Evolutionary conservation across 2,329 filamentous ascomycete species (phyloP).

Genomic region (Apiospora rasikravindrae): DNA sequence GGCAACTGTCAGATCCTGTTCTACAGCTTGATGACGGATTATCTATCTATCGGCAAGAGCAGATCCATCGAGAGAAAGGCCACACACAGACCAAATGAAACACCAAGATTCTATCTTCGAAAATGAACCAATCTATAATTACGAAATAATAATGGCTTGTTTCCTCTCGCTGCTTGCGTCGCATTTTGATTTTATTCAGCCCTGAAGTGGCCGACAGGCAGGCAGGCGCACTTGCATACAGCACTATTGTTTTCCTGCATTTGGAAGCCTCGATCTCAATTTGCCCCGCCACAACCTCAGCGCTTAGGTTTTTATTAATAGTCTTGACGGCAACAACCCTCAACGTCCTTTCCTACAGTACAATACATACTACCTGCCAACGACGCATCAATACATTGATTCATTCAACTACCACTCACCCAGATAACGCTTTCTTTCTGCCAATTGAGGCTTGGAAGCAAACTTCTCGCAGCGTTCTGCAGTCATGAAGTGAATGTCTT

Average conservation of each 20-base stretch:
- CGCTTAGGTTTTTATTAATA: constrained; percentile 15
- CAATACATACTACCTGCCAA: not conserved
- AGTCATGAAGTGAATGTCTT: constrained; percentile 2
- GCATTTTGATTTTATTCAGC: not conserved
- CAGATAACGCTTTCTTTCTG: not conserved
- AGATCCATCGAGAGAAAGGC: not conserved
- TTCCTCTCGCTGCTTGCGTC: not conserved
- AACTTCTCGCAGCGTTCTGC: not conserved
- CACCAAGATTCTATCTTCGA: not conserved
- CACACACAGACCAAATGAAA: not conserved
- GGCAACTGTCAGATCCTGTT: not conserved
- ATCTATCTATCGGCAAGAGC: not conserved
- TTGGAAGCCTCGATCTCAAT: not conserved
- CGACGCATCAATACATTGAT: not conserved
- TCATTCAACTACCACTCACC: not conserved
- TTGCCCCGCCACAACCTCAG: constrained; percentile 6
- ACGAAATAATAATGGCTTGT: too few relatives aligned
- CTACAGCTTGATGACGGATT: not conserved
- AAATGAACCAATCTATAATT: not conserved
- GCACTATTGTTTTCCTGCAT: constrained; percentile 15
- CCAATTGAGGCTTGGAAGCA: constrained; percentile 1
- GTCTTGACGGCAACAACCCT: not conserved
- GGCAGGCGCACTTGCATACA: not conserved
- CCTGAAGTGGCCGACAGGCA: not conserved
- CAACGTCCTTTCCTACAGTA: not conserved